Evolutionary conservation across 306 rosid genomes (phyloP).

Genomic region (Vicia faba): DNA sequence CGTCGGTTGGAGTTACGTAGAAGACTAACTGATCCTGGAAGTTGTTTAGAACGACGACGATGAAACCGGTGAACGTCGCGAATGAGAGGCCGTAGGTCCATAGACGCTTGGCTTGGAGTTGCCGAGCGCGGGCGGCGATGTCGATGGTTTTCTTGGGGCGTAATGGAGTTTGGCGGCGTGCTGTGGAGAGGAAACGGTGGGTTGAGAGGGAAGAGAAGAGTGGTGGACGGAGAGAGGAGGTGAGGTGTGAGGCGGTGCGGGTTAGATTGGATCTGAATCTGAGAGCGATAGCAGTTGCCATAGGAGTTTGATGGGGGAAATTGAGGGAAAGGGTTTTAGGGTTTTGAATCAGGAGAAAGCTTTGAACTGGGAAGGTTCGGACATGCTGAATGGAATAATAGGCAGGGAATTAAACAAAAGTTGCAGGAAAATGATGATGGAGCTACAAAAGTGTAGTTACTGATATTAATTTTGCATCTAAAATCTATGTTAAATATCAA

Average conservation of each 20-base stretch:
- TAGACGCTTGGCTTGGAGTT: slow-evolving; percentile 81
- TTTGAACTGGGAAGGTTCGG: slow-evolving; percentile 30
- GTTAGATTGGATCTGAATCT: slow-evolving; percentile 65
- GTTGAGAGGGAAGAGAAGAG: slow-evolving; percentile 17
- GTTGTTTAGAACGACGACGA: slow-evolving; percentile 74
- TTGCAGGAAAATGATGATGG: too few relatives aligned
- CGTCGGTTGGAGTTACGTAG: slow-evolving; percentile 86
- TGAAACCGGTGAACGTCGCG: slow-evolving; percentile 75
- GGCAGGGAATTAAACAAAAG: too few relatives aligned
- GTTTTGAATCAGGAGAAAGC: slow-evolving; percentile 31
- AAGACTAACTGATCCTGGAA: slow-evolving; percentile 80
- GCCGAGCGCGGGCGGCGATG: slow-evolving; percentile 86
- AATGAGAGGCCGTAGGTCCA: slow-evolving; percentile 81
- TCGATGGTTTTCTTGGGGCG: slow-evolving; percentile 61
- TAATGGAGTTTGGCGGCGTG: slow-evolving; percentile 51
- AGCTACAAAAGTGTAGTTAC: too few relatives aligned
- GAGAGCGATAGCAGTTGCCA: slow-evolving; percentile 65
- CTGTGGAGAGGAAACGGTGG: slow-evolving; percentile 67
- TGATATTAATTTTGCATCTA: too few relatives aligned
- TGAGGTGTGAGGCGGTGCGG: slow-evolving; percentile 42
- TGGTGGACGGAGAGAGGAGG: slow-evolving; percentile 26
- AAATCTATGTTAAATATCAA: too few relatives aligned
- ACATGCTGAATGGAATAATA: too few relatives aligned
- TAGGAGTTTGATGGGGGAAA: slow-evolving; percentile 22
- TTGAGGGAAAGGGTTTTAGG: slow-evolving; percentile 38